Percentiles rank a stretch among this genome's conserved stretches.
Conservation (phyloP, 495 filamentous ascomycete species). For the Sporormia fimetaria region DNA sequence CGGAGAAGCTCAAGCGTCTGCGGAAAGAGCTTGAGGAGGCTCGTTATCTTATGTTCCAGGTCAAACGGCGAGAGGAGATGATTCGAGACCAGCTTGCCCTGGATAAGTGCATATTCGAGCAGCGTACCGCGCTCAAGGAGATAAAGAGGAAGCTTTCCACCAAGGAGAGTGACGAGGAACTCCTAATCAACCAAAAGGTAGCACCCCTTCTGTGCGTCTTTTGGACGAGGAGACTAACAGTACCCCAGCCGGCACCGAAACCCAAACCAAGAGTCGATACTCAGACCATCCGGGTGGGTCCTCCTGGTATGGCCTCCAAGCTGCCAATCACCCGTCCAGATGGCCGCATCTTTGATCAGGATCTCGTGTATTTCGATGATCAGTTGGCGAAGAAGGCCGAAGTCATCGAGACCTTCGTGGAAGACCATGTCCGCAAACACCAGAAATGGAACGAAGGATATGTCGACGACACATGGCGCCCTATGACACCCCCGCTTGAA, state of each 20-base stretch:
- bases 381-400: constrained; percentile 73
- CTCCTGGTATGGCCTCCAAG: constrained; percentile 22
- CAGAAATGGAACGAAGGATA: constrained; percentile 76
- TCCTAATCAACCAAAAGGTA: constrained; percentile 84
- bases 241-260: constrained; percentile 29
- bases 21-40: constrained; percentile 87
- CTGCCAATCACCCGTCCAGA: constrained; percentile 46
- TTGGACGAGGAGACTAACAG: constrained; percentile 1
- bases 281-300: constrained; percentile 41
- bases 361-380: constrained; percentile 65
- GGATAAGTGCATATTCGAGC: constrained; percentile 67
- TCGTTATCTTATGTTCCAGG: constrained; percentile 62
- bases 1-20: constrained; percentile 84
- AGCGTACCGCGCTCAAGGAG: constrained; percentile 68
- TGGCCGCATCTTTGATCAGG: constrained; percentile 57
- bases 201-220: constrained; percentile 23
- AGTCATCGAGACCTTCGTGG: constrained; percentile 62
- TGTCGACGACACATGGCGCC: constrained; percentile 71
- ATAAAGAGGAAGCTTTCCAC: constrained; percentile 78
- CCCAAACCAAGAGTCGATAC: constrained; percentile 44
- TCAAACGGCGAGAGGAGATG: constrained; percentile 64
- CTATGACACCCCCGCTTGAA: constrained; percentile 61
- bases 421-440: constrained; percentile 69
- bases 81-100: constrained; percentile 64
- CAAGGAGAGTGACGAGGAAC: constrained; percentile 85